phyloP scores from a whole-genome alignment of 345 rosid genomes.

The Eucalyptus sp. region DNA sequence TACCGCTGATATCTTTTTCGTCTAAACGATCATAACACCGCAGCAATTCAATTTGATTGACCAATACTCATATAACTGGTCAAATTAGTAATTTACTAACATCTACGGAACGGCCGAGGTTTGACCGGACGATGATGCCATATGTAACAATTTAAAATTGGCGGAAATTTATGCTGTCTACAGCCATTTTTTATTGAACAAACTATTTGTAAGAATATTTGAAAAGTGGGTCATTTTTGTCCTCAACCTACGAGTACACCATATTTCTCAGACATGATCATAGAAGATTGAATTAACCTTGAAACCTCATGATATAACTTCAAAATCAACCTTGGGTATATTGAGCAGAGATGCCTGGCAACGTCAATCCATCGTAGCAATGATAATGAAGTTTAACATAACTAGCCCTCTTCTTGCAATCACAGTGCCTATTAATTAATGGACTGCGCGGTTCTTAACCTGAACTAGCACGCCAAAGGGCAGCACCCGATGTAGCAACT shows the following conservation, averaged over 20 bases:
- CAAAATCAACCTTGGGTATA: not conserved
- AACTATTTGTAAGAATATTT: not conserved
- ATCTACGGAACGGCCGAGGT: not conserved
- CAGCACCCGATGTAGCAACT: not conserved
- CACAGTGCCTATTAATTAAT: no score
- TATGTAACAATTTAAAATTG: not conserved
- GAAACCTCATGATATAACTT: not conserved
- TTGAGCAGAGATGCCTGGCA: not conserved
- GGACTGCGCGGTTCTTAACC: not conserved
- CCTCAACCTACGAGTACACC: not conserved
- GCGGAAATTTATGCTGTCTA: not conserved
- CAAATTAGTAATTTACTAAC: not conserved
- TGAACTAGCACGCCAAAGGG: not conserved
- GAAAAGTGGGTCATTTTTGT: not conserved
- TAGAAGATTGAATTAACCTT: not conserved
- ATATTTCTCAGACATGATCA: not conserved
- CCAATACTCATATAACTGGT: not conserved
- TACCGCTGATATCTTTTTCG: not conserved
- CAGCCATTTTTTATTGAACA: not conserved
- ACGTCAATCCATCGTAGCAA: not conserved
- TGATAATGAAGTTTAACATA: not conserved
- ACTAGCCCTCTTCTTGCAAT: not conserved
- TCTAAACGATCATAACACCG: not conserved
- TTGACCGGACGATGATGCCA: not conserved
- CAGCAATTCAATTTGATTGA: not conserved